phyloP scores from a whole-genome alignment of 305 asterid species.

The Coffea humblotiana region DNA sequence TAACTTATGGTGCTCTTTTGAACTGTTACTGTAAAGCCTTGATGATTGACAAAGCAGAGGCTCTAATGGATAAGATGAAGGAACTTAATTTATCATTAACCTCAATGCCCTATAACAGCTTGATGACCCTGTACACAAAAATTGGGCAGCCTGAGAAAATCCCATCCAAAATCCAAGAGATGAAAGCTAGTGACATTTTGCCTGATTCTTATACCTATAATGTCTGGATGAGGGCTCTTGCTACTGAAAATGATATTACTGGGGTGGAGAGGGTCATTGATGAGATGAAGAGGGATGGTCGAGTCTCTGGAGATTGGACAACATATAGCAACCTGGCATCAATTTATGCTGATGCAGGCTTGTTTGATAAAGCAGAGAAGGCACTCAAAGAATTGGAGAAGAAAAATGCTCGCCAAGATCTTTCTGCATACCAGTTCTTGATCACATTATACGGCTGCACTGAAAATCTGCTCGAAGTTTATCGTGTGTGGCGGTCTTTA shows the following conservation, averaged over 20 bases:
- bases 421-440: constrained; percentile 71
- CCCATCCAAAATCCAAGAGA: constrained; percentile 76
- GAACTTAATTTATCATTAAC: constrained; percentile 70
- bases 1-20: constrained; percentile 78
- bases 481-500: constrained; percentile 89
- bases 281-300: constrained; percentile 94
- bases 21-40: constrained; percentile 83
- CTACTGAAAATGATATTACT: constrained; percentile 62
- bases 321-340: constrained; percentile 92
- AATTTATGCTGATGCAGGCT: constrained; percentile 73
- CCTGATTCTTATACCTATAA: constrained; percentile 75
- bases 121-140: constrained; percentile 77
- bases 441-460: constrained; percentile 82
- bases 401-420: constrained; percentile 49
- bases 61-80: constrained; percentile 77
- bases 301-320: constrained; percentile 86
- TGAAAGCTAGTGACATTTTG: constrained; percentile 68
- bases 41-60: constrained; percentile 70
- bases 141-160: constrained; percentile 51
- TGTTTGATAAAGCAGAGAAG: constrained; percentile 66
- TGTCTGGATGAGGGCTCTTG: constrained; percentile 96
- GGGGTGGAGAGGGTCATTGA: constrained; percentile 92
- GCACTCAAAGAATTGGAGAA: constrained; percentile 86
- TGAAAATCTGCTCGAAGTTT: constrained; percentile 72
- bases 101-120: constrained; percentile 83